These are phyloP conservation scores for Thalassiosira exigua DNA, from an alignment of 352 stramenopile species.

Conservation along the genomic window DNA sequence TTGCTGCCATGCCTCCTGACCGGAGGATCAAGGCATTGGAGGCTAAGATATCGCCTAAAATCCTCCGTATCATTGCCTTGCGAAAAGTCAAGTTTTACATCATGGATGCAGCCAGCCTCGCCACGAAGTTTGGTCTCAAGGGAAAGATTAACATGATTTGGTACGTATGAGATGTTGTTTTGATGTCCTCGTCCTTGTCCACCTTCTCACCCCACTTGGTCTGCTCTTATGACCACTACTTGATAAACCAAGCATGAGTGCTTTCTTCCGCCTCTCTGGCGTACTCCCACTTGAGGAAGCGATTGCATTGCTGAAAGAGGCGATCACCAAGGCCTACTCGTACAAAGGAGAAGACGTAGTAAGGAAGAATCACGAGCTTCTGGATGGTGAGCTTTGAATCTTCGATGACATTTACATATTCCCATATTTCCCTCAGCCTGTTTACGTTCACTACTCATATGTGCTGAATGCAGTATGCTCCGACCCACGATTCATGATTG, in stretches of 20 bases:
- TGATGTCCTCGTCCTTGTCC: no score
- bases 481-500: conserved; percentile 62
- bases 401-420: background rate
- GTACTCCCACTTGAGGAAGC: conserved; percentile 72
- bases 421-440: conserved; percentile 14
- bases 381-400: conserved; percentile 50
- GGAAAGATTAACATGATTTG: conserved; percentile 84
- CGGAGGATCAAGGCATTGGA: conserved; percentile 69
- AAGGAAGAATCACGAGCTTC: conserved; percentile 74
- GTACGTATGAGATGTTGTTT: no score
- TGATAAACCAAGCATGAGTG: no score
- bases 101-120: conserved; percentile 78
- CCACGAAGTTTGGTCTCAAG: conserved; percentile 68
- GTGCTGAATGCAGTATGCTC: conserved; percentile 60
- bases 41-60: conserved; percentile 70
- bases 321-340: conserved; percentile 74
- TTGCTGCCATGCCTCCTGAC: conserved; percentile 61
- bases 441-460: conserved; percentile 59
- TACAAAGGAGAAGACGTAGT: conserved; percentile 82
- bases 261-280: conserved; percentile 73
- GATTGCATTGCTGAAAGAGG: conserved; percentile 68
- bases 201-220: no score
- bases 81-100: conserved; percentile 69
- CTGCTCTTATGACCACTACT: no score
- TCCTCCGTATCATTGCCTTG: conserved; percentile 62